Base-by-base conservation (phyloP, 768 basidiomycete species). In the Gyrodon lividus region DNA sequence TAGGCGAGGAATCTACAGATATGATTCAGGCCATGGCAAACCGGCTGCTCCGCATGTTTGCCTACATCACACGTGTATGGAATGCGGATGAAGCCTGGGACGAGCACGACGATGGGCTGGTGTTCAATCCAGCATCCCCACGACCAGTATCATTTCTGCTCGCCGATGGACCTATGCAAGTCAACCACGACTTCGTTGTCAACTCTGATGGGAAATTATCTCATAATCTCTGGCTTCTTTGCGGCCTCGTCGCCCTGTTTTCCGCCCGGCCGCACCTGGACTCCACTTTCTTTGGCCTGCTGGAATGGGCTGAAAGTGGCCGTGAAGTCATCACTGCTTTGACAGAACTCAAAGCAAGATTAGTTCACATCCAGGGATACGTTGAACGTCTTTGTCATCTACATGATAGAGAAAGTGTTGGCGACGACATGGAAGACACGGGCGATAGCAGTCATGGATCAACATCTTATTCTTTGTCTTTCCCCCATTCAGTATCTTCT, bases 191-290 rank as follows among this genome's bases (percentile, higher is more conserved):
- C 52, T 63, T 83, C 39, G 67, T 62, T 48, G 56, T 82, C 46
- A 75, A 83, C 57, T 69, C 70, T 14, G 83, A 84, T 57, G 81
- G 80, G 2, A 75, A 68, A 55, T 59, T 82, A 38, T 80, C 81
- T 1, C 72, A 74, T 54, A 66, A 67, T 30, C 68, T 84, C 5
- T 83, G 82, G 82, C 50, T 77, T 9, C 60, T 74, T 43, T 72
- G 74, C 56, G 59, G 70, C 33, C 59, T 78, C 17, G 48, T 61
- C 46, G 65, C 62, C 26, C 20, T 57, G 46, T 59, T 59, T 46
- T 54, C 55, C 43, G 46, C 46, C 35, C 50, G 44, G 57, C 17
- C 56, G 37, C 51, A 49, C 19, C 55, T 44, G 2, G 40, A 34
- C 17, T 8, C 59, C 48, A 56, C 51, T 43, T 49, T 68, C 50